phyloP scores from a whole-genome alignment of 768 basidiomycete species.

The Rhizopogon vesiculosus region DNA sequence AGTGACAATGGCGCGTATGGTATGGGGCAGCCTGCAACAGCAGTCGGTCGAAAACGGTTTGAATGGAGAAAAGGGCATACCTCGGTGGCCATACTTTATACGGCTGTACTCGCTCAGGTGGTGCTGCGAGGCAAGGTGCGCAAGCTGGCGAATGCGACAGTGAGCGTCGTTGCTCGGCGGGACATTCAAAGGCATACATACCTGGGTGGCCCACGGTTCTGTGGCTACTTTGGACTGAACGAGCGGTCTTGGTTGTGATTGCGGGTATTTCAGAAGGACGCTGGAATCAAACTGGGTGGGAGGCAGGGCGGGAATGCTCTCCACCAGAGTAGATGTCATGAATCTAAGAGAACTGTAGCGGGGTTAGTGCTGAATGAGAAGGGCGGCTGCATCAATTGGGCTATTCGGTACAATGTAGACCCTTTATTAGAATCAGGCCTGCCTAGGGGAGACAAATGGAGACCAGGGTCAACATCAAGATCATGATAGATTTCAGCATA shows the following conservation, averaged over 20 bases:
- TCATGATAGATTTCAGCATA: too few species aligned
- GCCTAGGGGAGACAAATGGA: too few species aligned
- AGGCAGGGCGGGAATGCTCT: neutral
- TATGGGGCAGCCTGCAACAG: conserved; percentile 45
- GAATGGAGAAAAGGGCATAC: conserved; percentile 7
- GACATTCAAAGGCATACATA: neutral
- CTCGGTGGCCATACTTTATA: conserved; percentile 56
- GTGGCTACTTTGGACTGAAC: neutral
- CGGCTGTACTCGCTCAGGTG: conserved; percentile 68
- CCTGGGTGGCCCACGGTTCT: conserved; percentile 18
- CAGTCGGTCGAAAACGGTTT: neutral
- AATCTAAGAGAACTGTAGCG: neutral
- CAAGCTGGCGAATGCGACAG: conserved; percentile 32
- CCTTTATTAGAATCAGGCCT: too few species aligned
- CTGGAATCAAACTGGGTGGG: neutral
- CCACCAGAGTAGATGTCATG: neutral
- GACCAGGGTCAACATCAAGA: too few species aligned
- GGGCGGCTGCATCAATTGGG: too few species aligned
- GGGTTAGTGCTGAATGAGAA: too few species aligned
- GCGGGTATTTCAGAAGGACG: neutral
- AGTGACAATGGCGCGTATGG: conserved; percentile 61
- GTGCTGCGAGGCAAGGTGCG: conserved; percentile 66
- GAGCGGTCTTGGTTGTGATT: neutral
- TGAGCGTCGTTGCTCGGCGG: neutral
- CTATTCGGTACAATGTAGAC: too few species aligned